These are phyloP conservation scores for Crepidotus variabilis DNA, from an alignment of 768 basidiomycete genomes.

Conservation along the genomic window DNA sequence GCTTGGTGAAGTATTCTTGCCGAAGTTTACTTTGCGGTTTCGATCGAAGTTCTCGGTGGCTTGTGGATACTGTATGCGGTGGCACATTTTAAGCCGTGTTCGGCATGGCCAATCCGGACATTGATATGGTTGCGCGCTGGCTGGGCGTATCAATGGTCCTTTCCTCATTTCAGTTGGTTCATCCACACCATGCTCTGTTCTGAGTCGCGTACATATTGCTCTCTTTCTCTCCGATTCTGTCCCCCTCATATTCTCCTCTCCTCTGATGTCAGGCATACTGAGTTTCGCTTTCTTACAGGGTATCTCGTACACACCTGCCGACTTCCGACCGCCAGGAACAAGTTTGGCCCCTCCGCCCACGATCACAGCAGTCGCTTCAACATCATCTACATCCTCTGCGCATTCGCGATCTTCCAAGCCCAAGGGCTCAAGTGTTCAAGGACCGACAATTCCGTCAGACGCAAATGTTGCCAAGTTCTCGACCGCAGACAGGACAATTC, in stretches of 20 bases:
- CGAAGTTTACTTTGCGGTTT: too few species aligned
- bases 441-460: neutral
- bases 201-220: neutral
- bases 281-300: neutral
- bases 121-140: too few species aligned
- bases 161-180: too few species aligned
- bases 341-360: neutral
- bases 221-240: neutral
- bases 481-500: constrained; percentile 58
- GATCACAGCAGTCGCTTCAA: neutral
- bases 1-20: neutral
- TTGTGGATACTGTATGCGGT: too few species aligned
- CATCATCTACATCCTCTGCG: neutral
- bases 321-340: neutral
- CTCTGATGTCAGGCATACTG: neutral
- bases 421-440: neutral
- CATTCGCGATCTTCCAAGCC: constrained; percentile 1
- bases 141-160: too few species aligned
- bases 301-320: neutral
- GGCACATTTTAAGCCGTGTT: too few species aligned
- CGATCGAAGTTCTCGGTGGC: too few species aligned
- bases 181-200: too few species aligned
- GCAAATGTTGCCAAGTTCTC: constrained; percentile 38
- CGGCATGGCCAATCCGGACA: too few species aligned
- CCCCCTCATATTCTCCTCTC: neutral